Evolutionary conservation across 805 yeast genomes (phyloP).

Genomic region (Candida rishiriensis): DNA sequence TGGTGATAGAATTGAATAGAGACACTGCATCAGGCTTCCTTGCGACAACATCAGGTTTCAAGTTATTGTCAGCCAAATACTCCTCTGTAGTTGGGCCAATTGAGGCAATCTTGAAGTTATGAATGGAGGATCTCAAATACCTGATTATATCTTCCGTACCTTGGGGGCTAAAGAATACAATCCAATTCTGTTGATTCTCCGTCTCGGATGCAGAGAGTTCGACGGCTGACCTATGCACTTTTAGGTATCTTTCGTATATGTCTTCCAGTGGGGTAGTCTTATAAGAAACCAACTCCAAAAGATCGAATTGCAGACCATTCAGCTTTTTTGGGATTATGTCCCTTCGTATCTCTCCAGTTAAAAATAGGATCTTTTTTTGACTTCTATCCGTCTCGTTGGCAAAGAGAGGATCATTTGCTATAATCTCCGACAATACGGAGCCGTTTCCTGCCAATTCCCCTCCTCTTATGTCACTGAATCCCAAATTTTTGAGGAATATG

Average conservation of each 20-base stretch:
- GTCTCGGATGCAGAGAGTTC: constrained; percentile 6
- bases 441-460: constrained; percentile 84
- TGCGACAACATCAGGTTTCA: constrained; percentile 62
- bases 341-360: constrained; percentile 82
- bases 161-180: constrained; percentile 88
- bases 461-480: constrained; percentile 68
- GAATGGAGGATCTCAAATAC: constrained; percentile 20
- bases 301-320: constrained; percentile 34
- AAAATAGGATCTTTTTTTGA: constrained; percentile 48
- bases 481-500: constrained; percentile 49
- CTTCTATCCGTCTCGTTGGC: constrained; percentile 4
- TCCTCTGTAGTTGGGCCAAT: constrained; percentile 91
- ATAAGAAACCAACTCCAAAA: constrained; percentile 64
- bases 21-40: constrained; percentile 66
- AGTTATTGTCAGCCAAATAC: constrained; percentile 47
- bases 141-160: constrained; percentile 66
- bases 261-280: constrained; percentile 53
- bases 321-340: constrained; percentile 74
- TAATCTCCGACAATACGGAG: constrained; percentile 56
- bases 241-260: constrained; percentile 29
- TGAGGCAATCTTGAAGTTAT: constrained; percentile 53
- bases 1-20: constrained; percentile 39
- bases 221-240: constrained; percentile 26
- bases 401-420: constrained; percentile 35
- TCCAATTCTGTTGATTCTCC: constrained; percentile 43